These are phyloP conservation scores for Neonectria hederae DNA, from an alignment of 2,329 filamentous ascomycete genomes.

Conservation along the genomic window DNA sequence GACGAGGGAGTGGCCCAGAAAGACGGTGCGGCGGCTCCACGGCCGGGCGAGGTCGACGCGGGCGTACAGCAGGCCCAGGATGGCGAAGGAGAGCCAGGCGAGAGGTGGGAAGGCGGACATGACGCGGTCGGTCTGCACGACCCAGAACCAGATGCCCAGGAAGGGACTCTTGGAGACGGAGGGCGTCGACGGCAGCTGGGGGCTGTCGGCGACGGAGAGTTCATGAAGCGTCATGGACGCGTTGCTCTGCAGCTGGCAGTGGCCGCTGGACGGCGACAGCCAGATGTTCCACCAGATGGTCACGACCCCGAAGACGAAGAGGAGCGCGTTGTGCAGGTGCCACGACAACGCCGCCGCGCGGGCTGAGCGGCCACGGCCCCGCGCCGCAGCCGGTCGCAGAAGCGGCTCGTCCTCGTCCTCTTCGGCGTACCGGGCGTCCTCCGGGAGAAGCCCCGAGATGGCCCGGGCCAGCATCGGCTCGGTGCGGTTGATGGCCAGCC, in stretches of 20 bases:
- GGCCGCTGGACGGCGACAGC: conserved; percentile 52
- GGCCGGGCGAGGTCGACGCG: conserved; percentile 49
- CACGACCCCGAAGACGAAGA: conserved; percentile 47
- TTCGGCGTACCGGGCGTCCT: conserved; percentile 25
- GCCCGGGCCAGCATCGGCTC: conserved; percentile 46
- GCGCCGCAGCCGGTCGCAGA: conserved; percentile 29
- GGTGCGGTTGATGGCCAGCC: conserved; percentile 48
- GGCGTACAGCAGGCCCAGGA: conserved; percentile 55
- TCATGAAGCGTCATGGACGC: neutral
- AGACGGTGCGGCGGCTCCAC: conserved; percentile 42
- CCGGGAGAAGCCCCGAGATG: conserved; percentile 32
- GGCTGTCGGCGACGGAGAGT: neutral
- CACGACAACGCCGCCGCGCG: conserved; percentile 46
- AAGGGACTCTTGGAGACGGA: conserved; percentile 38
- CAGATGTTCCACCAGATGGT: conserved; percentile 59
- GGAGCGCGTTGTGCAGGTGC: conserved; percentile 52
- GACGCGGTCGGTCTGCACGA: conserved; percentile 41
- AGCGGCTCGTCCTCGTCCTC: conserved; percentile 40
- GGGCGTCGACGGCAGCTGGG: conserved; percentile 7
- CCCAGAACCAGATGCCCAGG: conserved; percentile 54
- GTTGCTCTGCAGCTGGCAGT: conserved; percentile 43
- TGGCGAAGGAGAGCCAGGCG: conserved; percentile 58
- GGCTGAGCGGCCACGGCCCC: no score
- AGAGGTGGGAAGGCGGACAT: conserved; percentile 55
- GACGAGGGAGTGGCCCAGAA: conserved; percentile 42